Conservation (phyloP, 805 yeast species). For the Kuraishia hungarica region DNA sequence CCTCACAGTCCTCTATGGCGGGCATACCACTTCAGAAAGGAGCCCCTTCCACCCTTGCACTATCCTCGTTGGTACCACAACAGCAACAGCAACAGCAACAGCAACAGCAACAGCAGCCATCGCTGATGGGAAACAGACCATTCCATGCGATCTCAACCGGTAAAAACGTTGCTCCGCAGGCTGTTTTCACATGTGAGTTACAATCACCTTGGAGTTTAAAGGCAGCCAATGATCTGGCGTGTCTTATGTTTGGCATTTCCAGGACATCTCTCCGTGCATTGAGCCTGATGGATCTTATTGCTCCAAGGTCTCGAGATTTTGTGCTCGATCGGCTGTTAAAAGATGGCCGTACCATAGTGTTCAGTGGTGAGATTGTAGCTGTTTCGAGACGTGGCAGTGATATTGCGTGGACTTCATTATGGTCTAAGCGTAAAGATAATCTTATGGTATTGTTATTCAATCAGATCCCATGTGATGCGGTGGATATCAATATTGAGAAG, state of each 20-base stretch:
- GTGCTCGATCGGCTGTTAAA: constrained; percentile 47
- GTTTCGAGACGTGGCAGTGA: constrained; percentile 59
- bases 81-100: constrained; percentile 9
- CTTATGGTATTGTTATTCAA: constrained; percentile 79
- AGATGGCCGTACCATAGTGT: constrained; percentile 38
- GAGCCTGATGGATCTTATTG: constrained; percentile 67
- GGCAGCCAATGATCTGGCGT: constrained; percentile 86
- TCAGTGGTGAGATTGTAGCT: constrained; percentile 81
- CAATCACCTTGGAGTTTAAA: constrained; percentile 72
- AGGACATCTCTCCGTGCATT: constrained; percentile 51
- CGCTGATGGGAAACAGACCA: constrained; percentile 5
- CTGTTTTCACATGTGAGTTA: constrained; percentile 72
- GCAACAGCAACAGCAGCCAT: constrained; percentile 6
- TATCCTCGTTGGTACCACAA: constrained; percentile 11
- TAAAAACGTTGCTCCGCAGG: constrained; percentile 67
- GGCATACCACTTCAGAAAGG: constrained; percentile 16
- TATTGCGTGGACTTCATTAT: constrained; percentile 77
- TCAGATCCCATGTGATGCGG: constrained; percentile 68
- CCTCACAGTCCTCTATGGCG: constrained; percentile 9
- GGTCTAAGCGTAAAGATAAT: constrained; percentile 76
- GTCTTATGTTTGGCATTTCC: constrained; percentile 77
- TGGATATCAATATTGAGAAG: constrained; percentile 45
- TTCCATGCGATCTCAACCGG: constrained; percentile 62
- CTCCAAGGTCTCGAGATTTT: constrained; percentile 66
- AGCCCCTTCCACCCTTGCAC: constrained; percentile 17